Percentiles rank a stretch among this genome's conserved stretches.
Conservation (phyloP, 441 rosid species). For the Corymbia citriodora region DNA sequence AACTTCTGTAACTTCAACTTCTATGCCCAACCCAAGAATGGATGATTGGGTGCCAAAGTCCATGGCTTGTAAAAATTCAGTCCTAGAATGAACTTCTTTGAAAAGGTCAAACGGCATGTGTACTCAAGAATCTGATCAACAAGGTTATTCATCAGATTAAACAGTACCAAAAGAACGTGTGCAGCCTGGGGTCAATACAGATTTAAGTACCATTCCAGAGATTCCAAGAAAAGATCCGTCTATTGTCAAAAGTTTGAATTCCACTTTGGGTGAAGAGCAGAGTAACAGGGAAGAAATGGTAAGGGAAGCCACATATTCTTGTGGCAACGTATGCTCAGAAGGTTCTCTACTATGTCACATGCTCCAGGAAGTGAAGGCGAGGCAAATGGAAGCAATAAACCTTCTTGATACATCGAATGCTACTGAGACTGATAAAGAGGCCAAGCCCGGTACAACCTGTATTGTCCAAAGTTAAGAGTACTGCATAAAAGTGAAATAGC, state of each 20-base stretch:
- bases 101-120: constrained; percentile 2
- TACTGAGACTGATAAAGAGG: constrained; percentile 9
- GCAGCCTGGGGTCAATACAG: constrained; percentile 10
- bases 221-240: constrained; percentile 19
- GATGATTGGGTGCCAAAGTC: constrained; percentile 18
- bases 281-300: constrained; percentile 6
- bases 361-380: constrained; percentile 16
- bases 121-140: constrained; percentile 26
- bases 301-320: constrained; percentile 12
- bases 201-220: constrained; percentile 13
- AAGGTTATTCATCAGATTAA: constrained; percentile 18
- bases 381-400: constrained; percentile 17
- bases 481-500: no score
- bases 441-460: constrained; percentile 8
- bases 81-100: constrained; percentile 11
- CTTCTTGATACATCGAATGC: constrained; percentile 15
- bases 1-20: constrained; percentile 17
- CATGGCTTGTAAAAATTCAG: constrained; percentile 2
- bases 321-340: constrained; percentile 14
- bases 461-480: background rate
- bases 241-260: constrained; percentile 7
- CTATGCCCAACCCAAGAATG: constrained; percentile 15
- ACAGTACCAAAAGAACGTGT: constrained; percentile 7
- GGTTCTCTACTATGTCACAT: constrained; percentile 21
- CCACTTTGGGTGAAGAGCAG: constrained; percentile 18